These are phyloP conservation scores for Acanthamoeba lenticulata DNA, from an alignment of 208 protist genomes.

Conservation along the genomic window DNA sequence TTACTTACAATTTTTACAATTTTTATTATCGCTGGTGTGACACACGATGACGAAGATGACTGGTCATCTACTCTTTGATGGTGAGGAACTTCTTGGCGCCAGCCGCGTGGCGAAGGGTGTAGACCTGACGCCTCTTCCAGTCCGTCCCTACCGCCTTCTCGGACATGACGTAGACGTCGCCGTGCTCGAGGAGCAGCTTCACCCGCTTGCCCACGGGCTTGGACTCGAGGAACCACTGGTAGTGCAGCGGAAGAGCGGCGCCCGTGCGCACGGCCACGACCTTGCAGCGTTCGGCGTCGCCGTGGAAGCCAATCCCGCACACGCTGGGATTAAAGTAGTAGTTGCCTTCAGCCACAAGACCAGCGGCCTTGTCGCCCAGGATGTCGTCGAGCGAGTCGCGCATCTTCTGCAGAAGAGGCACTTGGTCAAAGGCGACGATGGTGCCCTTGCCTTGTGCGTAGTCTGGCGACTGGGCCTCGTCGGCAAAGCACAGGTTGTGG, in stretches of 20 bases:
- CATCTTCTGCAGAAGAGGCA: slow-evolving; percentile 45
- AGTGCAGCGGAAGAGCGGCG: slow-evolving; percentile 70
- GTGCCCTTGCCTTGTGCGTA: slow-evolving; percentile 76
- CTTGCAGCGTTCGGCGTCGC: slow-evolving; percentile 76
- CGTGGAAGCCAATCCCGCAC: slow-evolving; percentile 81
- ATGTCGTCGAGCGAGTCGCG: not conserved
- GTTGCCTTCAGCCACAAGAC: slow-evolving; percentile 78
- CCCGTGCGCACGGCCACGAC: slow-evolving; percentile 75
- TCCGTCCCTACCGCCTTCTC: slow-evolving; percentile 77
- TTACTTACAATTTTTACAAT: too few species aligned
- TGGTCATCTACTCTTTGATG: not conserved
- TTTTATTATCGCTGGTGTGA: too few species aligned
- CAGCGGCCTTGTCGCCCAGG: slow-evolving; percentile 57
- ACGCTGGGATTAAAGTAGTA: slow-evolving; percentile 78
- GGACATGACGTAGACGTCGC: slow-evolving; percentile 81
- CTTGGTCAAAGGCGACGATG: slow-evolving; percentile 61
- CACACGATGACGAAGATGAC: too few species aligned
- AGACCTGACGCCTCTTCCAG: slow-evolving; percentile 74
- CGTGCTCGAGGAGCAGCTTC: slow-evolving; percentile 67
- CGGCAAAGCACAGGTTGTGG: slow-evolving; percentile 75
- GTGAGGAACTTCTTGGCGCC: slow-evolving; percentile 61
- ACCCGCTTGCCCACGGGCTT: slow-evolving; percentile 57
- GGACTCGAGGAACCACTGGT: slow-evolving; percentile 73
- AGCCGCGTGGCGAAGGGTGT: slow-evolving; percentile 72
- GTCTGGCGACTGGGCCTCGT: slow-evolving; percentile 63